phyloP scores from a whole-genome alignment of 192 early-diverging fungal species.

The Mortierella alpina region DNA sequence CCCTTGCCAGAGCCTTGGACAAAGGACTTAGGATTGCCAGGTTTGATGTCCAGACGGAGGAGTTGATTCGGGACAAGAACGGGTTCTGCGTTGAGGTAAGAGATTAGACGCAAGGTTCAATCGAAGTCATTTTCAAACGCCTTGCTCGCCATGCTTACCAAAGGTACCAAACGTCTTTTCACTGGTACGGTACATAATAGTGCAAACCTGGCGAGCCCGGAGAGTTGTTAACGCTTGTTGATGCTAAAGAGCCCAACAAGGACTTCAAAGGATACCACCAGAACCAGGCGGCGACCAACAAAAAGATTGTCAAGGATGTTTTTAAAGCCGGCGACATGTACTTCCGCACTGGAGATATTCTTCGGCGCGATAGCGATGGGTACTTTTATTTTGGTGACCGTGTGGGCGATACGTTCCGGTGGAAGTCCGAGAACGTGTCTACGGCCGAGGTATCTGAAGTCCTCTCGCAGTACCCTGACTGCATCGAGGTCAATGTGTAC shows the following conservation, averaged over 20 bases:
- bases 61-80: slow-evolving; percentile 59
- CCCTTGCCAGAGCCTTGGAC: slow-evolving; percentile 36
- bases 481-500: slow-evolving; percentile 74
- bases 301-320: slow-evolving; percentile 65
- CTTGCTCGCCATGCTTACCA: background rate
- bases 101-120: background rate
- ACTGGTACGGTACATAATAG: slow-evolving; percentile 14
- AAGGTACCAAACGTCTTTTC: background rate
- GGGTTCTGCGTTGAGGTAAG: slow-evolving; percentile 64
- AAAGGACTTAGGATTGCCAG: slow-evolving; percentile 55
- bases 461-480: slow-evolving; percentile 62
- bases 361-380: slow-evolving; percentile 60
- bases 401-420: slow-evolving; percentile 78
- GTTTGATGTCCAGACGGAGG: slow-evolving; percentile 67
- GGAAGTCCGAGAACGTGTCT: slow-evolving; percentile 74
- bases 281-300: slow-evolving; percentile 60
- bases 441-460: slow-evolving; percentile 72
- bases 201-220: slow-evolving; percentile 62
- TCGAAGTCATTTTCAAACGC: no score
- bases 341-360: slow-evolving; percentile 72
- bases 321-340: slow-evolving; percentile 69
- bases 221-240: slow-evolving; percentile 54
- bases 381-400: slow-evolving; percentile 77
- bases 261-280: slow-evolving; percentile 61
- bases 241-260: slow-evolving; percentile 11